Base-by-base conservation (phyloP, 1,139 yeast species). In the Saccharomycopsis hybrid region DNA sequence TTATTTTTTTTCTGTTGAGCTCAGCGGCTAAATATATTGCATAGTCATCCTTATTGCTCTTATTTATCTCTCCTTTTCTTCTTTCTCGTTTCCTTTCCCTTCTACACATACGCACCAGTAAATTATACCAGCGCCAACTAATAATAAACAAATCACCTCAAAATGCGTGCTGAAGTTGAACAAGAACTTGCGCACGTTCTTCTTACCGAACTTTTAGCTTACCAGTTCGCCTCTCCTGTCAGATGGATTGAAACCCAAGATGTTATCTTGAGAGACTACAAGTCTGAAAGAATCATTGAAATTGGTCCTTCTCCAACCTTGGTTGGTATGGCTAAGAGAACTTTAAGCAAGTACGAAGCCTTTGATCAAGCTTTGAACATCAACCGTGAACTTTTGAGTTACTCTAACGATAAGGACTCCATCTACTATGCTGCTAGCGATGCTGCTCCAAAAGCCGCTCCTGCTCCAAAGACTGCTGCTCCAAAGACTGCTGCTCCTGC, bases 181-280 rank as follows among this genome's bases (percentile, higher is more conserved):
- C 98, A 92, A 74, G 97, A 92, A 68, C 80, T 92, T 60, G 95
- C 98, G 58, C 97, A 92, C 68, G 84, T 89, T 57, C 77, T 92
- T 60, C 77, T 92, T 67, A 89, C 97, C 29, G 98, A 92, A 77
- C 80, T 92, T 62, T 77, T 92, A 71, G 97, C 98, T 47, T 92
- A 90, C 72, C 99, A 92, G 71, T 92, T 92, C 65, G 98, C 99
- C 44, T 90, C 97, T 56, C 98, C 99, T 46, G 99, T 92, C 58
- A 83, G 97, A 78, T 92, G 99, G 97, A 94, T 92, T 68, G 98
- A 92, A 69, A 92, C 98, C 56, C 98, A 92, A 71, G 98, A 92
- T 75, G 97, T 90, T 54, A 86, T 92, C 67, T 80, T 92, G 66
- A 85, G 87, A 67, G 94, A 89, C 60, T 86, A 81, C 78, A 89